These are phyloP conservation scores for Penicillium egyptiacum DNA, from an alignment of 495 filamentous ascomycete genomes.

Conservation along the genomic window DNA sequence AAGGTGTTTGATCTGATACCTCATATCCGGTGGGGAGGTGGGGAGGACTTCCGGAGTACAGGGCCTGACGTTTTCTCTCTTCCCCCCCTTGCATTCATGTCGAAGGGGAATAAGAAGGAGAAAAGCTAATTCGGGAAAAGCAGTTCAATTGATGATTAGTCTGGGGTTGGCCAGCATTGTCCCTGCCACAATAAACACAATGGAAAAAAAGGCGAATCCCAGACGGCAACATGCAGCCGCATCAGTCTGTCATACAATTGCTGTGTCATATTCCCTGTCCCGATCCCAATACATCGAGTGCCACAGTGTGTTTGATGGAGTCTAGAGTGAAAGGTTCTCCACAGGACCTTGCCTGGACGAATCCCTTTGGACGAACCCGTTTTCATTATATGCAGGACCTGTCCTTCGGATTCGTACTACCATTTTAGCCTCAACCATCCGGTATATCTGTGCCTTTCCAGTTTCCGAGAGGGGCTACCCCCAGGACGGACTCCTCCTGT, in stretches of 20 bases:
- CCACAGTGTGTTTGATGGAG: constrained; percentile 6
- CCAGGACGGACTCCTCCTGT: constrained; percentile 1
- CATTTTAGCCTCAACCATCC: constrained; percentile 23
- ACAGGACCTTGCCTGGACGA: constrained; percentile 7
- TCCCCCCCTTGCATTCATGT: neutral
- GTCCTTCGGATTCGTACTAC: constrained; percentile 3
- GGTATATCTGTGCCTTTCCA: constrained; percentile 19
- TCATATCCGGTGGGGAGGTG: constrained; percentile 21
- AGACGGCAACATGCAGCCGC: constrained; percentile 1
- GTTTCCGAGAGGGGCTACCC: constrained; percentile 13
- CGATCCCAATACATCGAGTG: constrained; percentile 8
- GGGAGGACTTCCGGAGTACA: neutral
- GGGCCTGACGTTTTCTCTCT: constrained; percentile 14
- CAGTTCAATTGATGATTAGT: constrained; percentile 7
- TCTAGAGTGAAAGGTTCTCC: neutral
- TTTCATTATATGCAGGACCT: constrained; percentile 7
- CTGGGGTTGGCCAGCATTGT: constrained; percentile 2
- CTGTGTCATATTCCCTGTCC: constrained; percentile 31
- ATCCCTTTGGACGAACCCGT: constrained; percentile 8
- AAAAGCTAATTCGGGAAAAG: neutral
- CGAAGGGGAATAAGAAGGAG: constrained; percentile 3
- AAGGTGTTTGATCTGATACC: constrained; percentile 15
- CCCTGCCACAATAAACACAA: neutral
- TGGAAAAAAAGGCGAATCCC: neutral
- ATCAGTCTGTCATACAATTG: neutral